Conservation (phyloP, 1,284 basidiomycete genomes). For the Paramarasmius palmivorus region DNA sequence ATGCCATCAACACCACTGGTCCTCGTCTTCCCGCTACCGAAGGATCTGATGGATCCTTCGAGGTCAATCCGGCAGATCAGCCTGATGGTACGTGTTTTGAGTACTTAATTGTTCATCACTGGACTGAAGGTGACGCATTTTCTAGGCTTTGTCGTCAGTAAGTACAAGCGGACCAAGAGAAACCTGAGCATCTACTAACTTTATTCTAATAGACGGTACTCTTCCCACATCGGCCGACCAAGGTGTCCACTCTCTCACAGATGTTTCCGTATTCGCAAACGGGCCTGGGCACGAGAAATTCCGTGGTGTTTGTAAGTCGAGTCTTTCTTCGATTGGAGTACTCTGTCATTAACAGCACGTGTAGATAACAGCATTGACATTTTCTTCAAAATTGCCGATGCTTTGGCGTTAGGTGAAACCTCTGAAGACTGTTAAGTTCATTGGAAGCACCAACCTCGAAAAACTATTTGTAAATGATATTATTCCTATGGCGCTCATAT, state of each 20-base stretch:
- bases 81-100: conserved; percentile 26
- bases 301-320: conserved; percentile 39
- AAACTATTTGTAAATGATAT: too few species aligned
- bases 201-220: conserved; percentile 29
- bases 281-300: conserved; percentile 39
- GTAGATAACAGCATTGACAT: conserved; percentile 44
- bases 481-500: too few species aligned
- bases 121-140: background rate
- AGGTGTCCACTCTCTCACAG: conserved; percentile 42
- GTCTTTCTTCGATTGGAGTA: background rate
- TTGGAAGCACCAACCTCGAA: too few species aligned
- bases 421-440: too few species aligned
- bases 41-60: conserved; percentile 21
- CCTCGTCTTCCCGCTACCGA: conserved; percentile 34
- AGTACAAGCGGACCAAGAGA: too few species aligned
- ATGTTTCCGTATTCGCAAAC: conserved; percentile 42
- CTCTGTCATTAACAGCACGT: background rate
- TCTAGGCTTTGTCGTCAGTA: conserved; percentile 27
- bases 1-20: conserved; percentile 31
- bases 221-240: conserved; percentile 29
- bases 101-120: too few species aligned
- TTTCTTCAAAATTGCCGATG: conserved; percentile 45
- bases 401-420: conserved; percentile 23
- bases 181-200: conserved; percentile 9
- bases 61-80: conserved; percentile 36